These are phyloP conservation scores for Suhomyces terraborum DNA, from an alignment of 1,139 yeast genomes.

Conservation along the genomic window DNA sequence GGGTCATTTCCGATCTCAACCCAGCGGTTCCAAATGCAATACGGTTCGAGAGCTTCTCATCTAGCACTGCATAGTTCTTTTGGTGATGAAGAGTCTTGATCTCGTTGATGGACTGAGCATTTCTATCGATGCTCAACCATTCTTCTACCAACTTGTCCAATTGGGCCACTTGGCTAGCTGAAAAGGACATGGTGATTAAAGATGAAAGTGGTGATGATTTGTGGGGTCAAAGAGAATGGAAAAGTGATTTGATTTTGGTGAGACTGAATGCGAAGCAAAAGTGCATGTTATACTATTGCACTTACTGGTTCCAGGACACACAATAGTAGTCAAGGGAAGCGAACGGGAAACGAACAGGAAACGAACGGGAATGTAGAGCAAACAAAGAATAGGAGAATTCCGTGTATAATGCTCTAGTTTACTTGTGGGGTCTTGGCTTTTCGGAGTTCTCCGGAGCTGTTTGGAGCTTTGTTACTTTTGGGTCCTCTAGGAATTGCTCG, in stretches of 20 bases:
- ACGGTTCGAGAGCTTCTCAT: conserved; percentile 52
- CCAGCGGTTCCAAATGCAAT: conserved; percentile 96
- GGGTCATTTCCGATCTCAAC: conserved; percentile 80
- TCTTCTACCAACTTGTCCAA: conserved; percentile 43
- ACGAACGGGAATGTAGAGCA: too few relatives aligned
- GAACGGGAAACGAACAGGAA: too few relatives aligned
- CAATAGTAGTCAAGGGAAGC: too few relatives aligned
- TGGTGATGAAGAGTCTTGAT: conserved; percentile 48
- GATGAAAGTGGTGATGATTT: background rate
- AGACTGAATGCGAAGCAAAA: background rate
- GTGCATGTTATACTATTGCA: too few relatives aligned
- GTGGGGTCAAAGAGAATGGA: background rate
- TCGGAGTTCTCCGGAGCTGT: too few relatives aligned
- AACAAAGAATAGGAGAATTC: too few relatives aligned
- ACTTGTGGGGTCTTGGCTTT: too few relatives aligned
- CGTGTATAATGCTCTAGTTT: too few relatives aligned
- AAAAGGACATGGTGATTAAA: conserved; percentile 5
- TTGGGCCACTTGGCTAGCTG: conserved; percentile 12
- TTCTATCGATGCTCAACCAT: conserved; percentile 45
- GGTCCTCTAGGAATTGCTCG: too few relatives aligned
- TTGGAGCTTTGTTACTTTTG: too few relatives aligned
- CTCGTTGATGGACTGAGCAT: conserved; percentile 58
- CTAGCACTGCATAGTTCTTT: conserved; percentile 48
- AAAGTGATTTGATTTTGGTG: background rate
- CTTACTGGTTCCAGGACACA: background rate